Evolutionary conservation across 2,329 filamentous ascomycete species (phyloP), one percentile per base, ranked within the genome.

Genomic region (Colletotrichum sp.): DNA sequence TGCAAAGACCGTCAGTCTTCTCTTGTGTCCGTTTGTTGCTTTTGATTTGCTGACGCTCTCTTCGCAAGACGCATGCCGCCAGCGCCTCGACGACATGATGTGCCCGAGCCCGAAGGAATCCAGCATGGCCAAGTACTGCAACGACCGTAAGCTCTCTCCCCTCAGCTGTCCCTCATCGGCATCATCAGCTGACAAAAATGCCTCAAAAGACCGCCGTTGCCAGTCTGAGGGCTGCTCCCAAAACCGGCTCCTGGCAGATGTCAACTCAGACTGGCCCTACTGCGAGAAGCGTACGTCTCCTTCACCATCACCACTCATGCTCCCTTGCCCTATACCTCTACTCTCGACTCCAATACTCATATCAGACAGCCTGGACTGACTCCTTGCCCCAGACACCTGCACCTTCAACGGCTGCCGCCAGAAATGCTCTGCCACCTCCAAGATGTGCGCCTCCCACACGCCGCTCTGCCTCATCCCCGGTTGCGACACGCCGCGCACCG

Each of bases 1-100:
- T 79, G 78, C 73, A 78, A 77, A 67, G 77, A 77, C 5, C 78
- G 77, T 78, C 1, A 48, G 77, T 60, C 3, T 3, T 28, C 15
- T 13, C 16, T 16, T 6, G 7, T 28, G 3, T 15, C 15, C 7
- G 5, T 21, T 6, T n/a, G 10, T n/a, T 12, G 43, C 18, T 24
- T 15, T 9, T 10, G 10, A 3, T 16, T 2, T 32, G 21, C 59
- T 77, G 30, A 72, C 66, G 2, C 1, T 26, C 26, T 16, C 7
- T 10, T 2, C 5, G 2, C 2, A 8, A 79, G 78, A 79, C 57
- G 78, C 78, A 48, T 79, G 77, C 32, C 78, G 77, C 4, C 74
- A 77, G 28, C 75, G 78, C 6, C 48, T 75, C 12, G 77, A 73
- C 24, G 69, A 72, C 36, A 15, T 68, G 30, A 79, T 79, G 78